These are phyloP conservation scores for Hypoxylon sp. DNA, from an alignment of 2,329 filamentous ascomycete genomes.

Conservation along the genomic window DNA sequence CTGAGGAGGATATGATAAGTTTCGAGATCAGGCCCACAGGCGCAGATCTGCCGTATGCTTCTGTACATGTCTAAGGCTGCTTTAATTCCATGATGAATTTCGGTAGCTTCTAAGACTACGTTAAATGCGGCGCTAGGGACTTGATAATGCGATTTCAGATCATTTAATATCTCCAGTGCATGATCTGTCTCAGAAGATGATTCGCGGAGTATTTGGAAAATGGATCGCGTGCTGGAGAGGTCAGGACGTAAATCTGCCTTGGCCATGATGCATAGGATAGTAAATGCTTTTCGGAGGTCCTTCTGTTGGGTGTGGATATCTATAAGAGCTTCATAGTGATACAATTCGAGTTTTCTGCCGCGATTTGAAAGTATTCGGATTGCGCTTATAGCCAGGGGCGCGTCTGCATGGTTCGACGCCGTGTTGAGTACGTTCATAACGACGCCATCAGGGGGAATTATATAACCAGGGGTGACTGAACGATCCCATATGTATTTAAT, in stretches of 20 bases:
- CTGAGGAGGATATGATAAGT: slow-evolving; percentile 57
- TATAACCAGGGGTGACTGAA: slow-evolving; percentile 68
- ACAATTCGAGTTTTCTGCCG: slow-evolving; percentile 69
- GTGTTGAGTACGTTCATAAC: slow-evolving; percentile 79
- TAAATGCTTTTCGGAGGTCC: slow-evolving; percentile 77
- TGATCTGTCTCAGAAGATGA: slow-evolving; percentile 62
- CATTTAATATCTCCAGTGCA: slow-evolving; percentile 70
- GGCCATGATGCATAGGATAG: slow-evolving; percentile 80
- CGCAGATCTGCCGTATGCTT: slow-evolving; percentile 56
- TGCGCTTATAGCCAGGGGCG: slow-evolving; percentile 77
- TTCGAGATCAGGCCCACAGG: slow-evolving; percentile 54
- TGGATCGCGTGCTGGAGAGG: slow-evolving; percentile 71
- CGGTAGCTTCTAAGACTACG: slow-evolving; percentile 58
- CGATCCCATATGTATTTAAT: slow-evolving; percentile 80
- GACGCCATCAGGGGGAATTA: slow-evolving; percentile 75
- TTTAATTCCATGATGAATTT: slow-evolving; percentile 46
- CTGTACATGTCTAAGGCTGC: slow-evolving; percentile 57
- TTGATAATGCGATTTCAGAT: slow-evolving; percentile 61
- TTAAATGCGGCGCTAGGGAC: slow-evolving; percentile 60
- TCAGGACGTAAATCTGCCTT: slow-evolving; percentile 72
- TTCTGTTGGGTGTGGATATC: slow-evolving; percentile 74
- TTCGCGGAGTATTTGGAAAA: slow-evolving; percentile 70
- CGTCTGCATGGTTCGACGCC: slow-evolving; percentile 78
- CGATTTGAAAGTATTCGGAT: slow-evolving; percentile 75
- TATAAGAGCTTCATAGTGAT: slow-evolving; percentile 86